Conservation (phyloP, 2,329 filamentous ascomycete species). For the Fusarium metavorans region DNA sequence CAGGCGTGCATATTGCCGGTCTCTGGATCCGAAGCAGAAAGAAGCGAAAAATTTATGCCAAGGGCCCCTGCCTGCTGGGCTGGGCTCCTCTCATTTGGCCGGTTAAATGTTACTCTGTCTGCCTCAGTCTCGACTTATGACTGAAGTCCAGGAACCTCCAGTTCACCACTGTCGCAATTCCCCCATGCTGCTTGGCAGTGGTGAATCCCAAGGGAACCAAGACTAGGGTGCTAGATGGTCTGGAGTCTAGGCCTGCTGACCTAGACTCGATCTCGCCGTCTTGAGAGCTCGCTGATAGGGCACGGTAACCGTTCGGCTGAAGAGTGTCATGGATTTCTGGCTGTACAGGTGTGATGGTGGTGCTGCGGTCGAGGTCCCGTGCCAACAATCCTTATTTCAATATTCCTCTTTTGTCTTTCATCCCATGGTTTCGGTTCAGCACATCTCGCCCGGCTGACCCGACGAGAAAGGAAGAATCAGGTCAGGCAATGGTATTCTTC, state of each 20-base stretch:
- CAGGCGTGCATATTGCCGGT: conserved; percentile 18
- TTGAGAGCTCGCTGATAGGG: conserved; percentile 18
- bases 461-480: conserved; percentile 19
- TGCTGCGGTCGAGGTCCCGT: conserved; percentile 32
- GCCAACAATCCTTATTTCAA: conserved; percentile 20
- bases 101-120: conserved; percentile 32
- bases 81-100: conserved; percentile 31
- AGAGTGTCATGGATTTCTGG: conserved; percentile 4
- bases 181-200: conserved; percentile 10
- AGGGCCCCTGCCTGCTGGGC: conserved; percentile 13
- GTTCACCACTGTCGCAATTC: conserved; percentile 6
- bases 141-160: conserved; percentile 5
- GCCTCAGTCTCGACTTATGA: conserved; percentile 16
- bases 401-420: conserved; percentile 9
- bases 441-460: conserved; percentile 21
- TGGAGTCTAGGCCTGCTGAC: conserved; percentile 20
- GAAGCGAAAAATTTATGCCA: conserved; percentile 11
- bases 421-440: conserved; percentile 1
- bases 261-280: conserved; percentile 18
- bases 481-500: conserved; percentile 12
- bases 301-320: neutral
- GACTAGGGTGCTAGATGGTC: conserved; percentile 20
- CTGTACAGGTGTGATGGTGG: conserved; percentile 22
- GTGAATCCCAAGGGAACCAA: conserved; percentile 13
- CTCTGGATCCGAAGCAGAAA: conserved; percentile 18